These are phyloP conservation scores for Hanseniaspora occidentalis DNA, from an alignment of 805 yeast genomes.

Conservation along the genomic window DNA sequence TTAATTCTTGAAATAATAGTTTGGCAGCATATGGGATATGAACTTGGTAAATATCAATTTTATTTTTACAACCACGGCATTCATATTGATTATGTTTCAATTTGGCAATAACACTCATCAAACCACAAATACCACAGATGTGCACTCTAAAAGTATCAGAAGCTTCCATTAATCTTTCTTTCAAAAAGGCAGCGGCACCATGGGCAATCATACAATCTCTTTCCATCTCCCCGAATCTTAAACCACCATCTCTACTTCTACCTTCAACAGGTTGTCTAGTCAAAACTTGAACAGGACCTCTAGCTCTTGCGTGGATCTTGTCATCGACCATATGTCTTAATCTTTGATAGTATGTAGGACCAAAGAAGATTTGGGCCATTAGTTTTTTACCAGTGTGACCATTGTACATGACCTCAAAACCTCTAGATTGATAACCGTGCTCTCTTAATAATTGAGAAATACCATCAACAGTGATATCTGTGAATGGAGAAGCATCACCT, in stretches of 20 bases:
- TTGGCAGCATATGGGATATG: conserved; percentile 98
- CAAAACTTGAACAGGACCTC: conserved; percentile 96
- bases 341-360: conserved; percentile 99
- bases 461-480: conserved; percentile 96
- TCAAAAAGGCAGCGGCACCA: conserved; percentile 97
- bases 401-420: conserved; percentile 96
- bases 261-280: conserved; percentile 99
- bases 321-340: conserved; percentile 99
- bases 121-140: conserved; percentile 95
- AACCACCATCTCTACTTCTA: conserved; percentile 98
- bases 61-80: conserved; percentile 96
- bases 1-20: conserved; percentile 92
- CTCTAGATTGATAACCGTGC: conserved; percentile 96
- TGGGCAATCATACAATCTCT: conserved; percentile 99
- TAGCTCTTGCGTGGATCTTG: conserved; percentile 96
- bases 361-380: conserved; percentile 97
- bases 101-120: conserved; percentile 96
- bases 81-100: conserved; percentile 95
- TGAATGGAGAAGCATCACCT: conserved; percentile 99
- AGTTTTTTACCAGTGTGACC: conserved; percentile 98
- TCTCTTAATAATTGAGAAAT: conserved; percentile 84
- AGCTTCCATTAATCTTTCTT: conserved; percentile 97
- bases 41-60: conserved; percentile 94
- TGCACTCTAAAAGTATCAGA: conserved; percentile 98
- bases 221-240: conserved; percentile 99